Conservation (phyloP, 352 stramenopile species). For the Phytophthora rubi region DNA sequence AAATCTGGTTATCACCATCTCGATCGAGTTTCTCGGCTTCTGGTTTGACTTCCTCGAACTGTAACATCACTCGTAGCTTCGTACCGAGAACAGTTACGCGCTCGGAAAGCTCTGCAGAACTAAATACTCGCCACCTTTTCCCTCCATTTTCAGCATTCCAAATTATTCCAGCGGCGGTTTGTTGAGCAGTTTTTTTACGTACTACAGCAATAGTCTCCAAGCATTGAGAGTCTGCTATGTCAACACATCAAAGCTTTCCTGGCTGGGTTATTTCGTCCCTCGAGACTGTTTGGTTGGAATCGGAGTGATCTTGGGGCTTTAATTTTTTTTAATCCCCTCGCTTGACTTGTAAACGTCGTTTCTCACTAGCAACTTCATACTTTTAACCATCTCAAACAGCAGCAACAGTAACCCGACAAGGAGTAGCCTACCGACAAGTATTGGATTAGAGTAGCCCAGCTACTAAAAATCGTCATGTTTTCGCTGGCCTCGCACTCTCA, state of each 20-base stretch:
- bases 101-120: background rate
- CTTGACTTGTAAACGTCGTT: background rate
- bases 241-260: too few species aligned
- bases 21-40: too few species aligned
- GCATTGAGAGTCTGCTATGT: constrained; percentile 4
- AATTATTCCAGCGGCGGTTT: constrained; percentile 2
- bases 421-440: constrained; percentile 10
- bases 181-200: constrained; percentile 8
- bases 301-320: too few species aligned
- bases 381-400: constrained; percentile 15
- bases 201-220: constrained; percentile 5
- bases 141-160: constrained; percentile 9
- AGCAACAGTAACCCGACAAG: constrained; percentile 5
- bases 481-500: too few species aligned
- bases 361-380: background rate
- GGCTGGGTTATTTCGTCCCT: too few species aligned
- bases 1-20: too few species aligned
- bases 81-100: too few species aligned
- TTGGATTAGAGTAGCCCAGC: too few species aligned
- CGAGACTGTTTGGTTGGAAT: too few species aligned
- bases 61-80: too few species aligned
- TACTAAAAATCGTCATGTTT: too few species aligned
- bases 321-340: constrained; percentile 1
- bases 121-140: constrained; percentile 8
- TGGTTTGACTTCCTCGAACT: too few species aligned